Base-by-base conservation (phyloP, 345 rosid genomes). In the Eucalyptus decipiens region DNA sequence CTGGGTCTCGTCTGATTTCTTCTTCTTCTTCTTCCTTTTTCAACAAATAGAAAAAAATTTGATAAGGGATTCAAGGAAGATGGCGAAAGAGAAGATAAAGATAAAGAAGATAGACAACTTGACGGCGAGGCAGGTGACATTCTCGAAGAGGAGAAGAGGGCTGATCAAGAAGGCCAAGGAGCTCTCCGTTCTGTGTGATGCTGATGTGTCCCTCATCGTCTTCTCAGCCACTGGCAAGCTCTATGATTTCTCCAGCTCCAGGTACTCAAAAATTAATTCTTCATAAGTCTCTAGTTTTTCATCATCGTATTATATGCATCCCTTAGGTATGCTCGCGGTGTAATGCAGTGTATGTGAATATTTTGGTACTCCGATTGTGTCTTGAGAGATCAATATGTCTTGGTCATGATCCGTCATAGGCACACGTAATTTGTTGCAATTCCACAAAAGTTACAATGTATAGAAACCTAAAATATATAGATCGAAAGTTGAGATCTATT, bases 81-180 rank as follows among this genome's bases (percentile, higher is more conserved):
- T 93, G 42, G 80, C 90, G 94, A 87, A 94, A 95, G 92, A 93
- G 92, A 91, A 94, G 21, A 69, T 92, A 87, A 94, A 93, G 94
- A 95, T 95, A 89, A 94, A 34, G 93, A 95, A 93, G 92, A 94
- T 94, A 48, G 95, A 92, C 69, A 95, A 92, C 90, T 62, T 92
- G 52, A 91, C 95, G 6, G 96, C 96, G 3, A 94, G 96, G 91
- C 95, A 94, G 90, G 94, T 95, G 88, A 94, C 96, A 58, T 95
- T 94, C 90, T 95, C 96, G 1, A 95, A 95, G 93, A 90, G 96
- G 89, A 92, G 95, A 40, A 90, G 94, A 89, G 95, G 96, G 24
- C 92, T 94, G 42, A 90, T 93, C 90, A 94, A 95, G 90, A 95
- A 95, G 91, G 94, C 95, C 43, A 90, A 90, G 87, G 96, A 95